These are phyloP conservation scores for Prunus yedoensis DNA, from an alignment of 331 rosid genomes.

Conservation along the genomic window DNA sequence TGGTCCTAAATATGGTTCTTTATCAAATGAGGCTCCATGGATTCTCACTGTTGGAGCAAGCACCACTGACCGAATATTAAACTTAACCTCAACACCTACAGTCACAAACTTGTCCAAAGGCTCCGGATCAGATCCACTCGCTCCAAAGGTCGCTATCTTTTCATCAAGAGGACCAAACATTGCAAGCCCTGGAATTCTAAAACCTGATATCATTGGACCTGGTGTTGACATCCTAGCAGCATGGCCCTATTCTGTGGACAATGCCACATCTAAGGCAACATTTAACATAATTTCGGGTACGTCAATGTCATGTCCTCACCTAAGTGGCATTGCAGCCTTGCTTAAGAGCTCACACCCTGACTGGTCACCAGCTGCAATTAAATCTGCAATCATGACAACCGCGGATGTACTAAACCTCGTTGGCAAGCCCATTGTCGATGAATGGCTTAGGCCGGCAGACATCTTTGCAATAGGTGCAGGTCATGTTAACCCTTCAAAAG, in stretches of 20 bases:
- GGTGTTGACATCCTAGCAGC: constrained; percentile 75
- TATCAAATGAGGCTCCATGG: constrained; percentile 27
- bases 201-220: constrained; percentile 85
- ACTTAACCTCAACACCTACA: constrained; percentile 40
- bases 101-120: constrained; percentile 53
- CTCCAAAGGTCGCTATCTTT: constrained; percentile 53
- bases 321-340: constrained; percentile 68
- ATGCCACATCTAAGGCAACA: constrained; percentile 23
- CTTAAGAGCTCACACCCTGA: constrained; percentile 69
- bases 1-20: constrained; percentile 34
- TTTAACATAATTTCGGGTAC: constrained; percentile 66
- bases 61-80: constrained; percentile 51
- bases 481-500: constrained; percentile 64
- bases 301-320: constrained; percentile 86
- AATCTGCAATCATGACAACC: constrained; percentile 71
- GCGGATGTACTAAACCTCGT: constrained; percentile 38
- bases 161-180: constrained; percentile 73
- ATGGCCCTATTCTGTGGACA: constrained; percentile 56
- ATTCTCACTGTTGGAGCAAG: constrained; percentile 79
- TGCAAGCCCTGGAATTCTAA: constrained; percentile 54
- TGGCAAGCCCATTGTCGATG: constrained; percentile 48
- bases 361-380: constrained; percentile 82
- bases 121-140: constrained; percentile 30
- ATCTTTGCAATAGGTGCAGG: constrained; percentile 62
- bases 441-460: constrained; percentile 40